Evolutionary conservation across 2,329 filamentous ascomycete species (phyloP).

Genomic region (Colletotrichum nymphaeae): DNA sequence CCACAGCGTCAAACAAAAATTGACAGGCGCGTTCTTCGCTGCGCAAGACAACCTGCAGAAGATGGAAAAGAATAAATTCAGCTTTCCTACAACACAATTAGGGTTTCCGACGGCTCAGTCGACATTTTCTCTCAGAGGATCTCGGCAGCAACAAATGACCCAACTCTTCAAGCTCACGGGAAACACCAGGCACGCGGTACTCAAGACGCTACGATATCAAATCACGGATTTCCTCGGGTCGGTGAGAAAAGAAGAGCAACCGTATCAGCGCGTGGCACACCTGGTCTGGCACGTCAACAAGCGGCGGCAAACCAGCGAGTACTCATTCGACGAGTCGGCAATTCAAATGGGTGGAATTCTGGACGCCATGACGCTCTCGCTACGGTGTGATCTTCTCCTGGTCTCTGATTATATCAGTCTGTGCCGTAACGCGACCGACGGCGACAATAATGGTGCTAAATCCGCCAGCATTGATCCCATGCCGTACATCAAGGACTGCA

Average conservation of each 20-base stretch:
- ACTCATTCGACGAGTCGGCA: slow-evolving; percentile 48
- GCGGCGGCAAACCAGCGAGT: slow-evolving; percentile 40
- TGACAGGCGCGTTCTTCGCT: slow-evolving; percentile 48
- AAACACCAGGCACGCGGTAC: neutral
- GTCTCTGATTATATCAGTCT: slow-evolving; percentile 52
- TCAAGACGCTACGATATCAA: slow-evolving; percentile 19
- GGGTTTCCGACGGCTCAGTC: neutral
- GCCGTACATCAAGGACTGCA: slow-evolving; percentile 51
- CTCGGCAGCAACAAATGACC: neutral
- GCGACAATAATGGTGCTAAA: neutral
- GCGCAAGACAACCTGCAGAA: slow-evolving; percentile 34
- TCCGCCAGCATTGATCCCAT: slow-evolving; percentile 42
- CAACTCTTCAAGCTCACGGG: neutral
- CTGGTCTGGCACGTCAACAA: slow-evolving; percentile 54
- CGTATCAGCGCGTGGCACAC: slow-evolving; percentile 58
- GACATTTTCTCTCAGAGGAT: neutral
- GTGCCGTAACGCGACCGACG: slow-evolving; percentile 7
- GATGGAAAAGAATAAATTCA: neutral
- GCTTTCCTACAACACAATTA: neutral
- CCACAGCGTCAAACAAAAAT: slow-evolving; percentile 46
- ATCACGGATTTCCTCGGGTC: slow-evolving; percentile 39
- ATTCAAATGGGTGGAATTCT: slow-evolving; percentile 52
- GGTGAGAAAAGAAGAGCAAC: slow-evolving; percentile 59
- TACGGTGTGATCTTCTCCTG: slow-evolving; percentile 61
- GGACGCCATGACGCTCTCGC: slow-evolving; percentile 54